Percentiles rank a stretch among this genome's conserved stretches.
These are phyloP conservation scores for Talaromyces borbonicus DNA, from an alignment of 495 filamentous ascomycete genomes.

Conservation along the genomic window DNA sequence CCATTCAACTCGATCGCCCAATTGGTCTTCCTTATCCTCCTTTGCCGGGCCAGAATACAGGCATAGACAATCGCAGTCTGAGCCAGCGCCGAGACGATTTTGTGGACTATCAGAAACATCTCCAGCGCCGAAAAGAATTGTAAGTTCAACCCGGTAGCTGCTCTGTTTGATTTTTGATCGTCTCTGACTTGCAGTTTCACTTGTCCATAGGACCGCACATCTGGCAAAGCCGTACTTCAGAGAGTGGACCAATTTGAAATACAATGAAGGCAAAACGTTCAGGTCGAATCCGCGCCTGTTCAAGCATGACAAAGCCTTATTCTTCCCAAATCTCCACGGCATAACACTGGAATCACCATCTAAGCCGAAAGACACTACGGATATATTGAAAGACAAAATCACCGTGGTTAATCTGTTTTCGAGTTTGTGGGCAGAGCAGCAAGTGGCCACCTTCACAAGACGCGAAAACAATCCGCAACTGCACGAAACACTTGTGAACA, in stretches of 20 bases:
- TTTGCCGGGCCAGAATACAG: constrained; percentile 65
- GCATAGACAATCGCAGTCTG: constrained; percentile 56
- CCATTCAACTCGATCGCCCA: constrained; percentile 62
- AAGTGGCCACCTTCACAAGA: constrained; percentile 61
- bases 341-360: constrained; percentile 51
- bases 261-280: constrained; percentile 83
- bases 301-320: constrained; percentile 63
- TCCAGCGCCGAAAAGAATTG: constrained; percentile 61
- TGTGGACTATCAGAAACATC: constrained; percentile 73
- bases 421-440: constrained; percentile 72
- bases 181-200: not conserved
- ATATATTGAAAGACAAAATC: constrained; percentile 56
- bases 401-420: constrained; percentile 74
- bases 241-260: constrained; percentile 76
- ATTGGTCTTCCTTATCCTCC: constrained; percentile 73
- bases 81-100: constrained; percentile 69
- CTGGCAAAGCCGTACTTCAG: constrained; percentile 82
- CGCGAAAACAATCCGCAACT: constrained; percentile 55
- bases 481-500: constrained; percentile 33
- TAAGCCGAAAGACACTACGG: constrained; percentile 56
- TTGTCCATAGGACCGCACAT: constrained; percentile 34
- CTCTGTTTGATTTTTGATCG: too few species aligned
- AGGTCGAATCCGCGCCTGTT: constrained; percentile 67
- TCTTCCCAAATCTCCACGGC: constrained; percentile 87
- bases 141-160: too few species aligned